These are phyloP conservation scores for Colletotrichum shisoi DNA, from an alignment of 2,329 filamentous ascomycete genomes.

Conservation along the genomic window DNA sequence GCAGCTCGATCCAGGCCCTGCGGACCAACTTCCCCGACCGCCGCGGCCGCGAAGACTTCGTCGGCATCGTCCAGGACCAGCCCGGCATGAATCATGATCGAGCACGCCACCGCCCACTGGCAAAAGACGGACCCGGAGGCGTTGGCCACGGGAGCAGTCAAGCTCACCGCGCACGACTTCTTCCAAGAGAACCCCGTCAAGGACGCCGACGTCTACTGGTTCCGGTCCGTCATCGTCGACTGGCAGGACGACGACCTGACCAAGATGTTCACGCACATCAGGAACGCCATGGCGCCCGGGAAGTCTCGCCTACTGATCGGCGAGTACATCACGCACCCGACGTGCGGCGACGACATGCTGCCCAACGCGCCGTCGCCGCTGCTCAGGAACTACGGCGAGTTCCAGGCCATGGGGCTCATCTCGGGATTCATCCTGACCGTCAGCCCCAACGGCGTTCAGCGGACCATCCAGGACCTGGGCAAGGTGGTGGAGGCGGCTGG, in stretches of 20 bases:
- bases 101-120: constrained; percentile 27
- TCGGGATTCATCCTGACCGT: constrained; percentile 3
- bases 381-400: constrained; percentile 26
- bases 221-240: constrained; percentile 32
- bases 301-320: constrained; percentile 34
- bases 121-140: constrained; percentile 27
- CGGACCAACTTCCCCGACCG: constrained; percentile 19
- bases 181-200: constrained; percentile 63
- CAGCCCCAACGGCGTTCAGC: constrained; percentile 23
- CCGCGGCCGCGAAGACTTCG: constrained; percentile 6
- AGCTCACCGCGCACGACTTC: constrained; percentile 63
- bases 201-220: constrained; percentile 55
- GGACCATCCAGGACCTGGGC: constrained; percentile 7
- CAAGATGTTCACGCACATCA: constrained; percentile 31
- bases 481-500: constrained; percentile 19
- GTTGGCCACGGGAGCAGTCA: constrained; percentile 42
- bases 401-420: constrained; percentile 28
- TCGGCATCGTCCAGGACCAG: constrained; percentile 33
- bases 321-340: constrained; percentile 33
- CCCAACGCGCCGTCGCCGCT: constrained; percentile 25
- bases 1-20: constrained; percentile 30
- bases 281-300: constrained; percentile 23
- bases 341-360: constrained; percentile 27
- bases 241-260: constrained; percentile 30
- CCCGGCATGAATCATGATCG: constrained; percentile 34